These are phyloP conservation scores for Erucastrum elatum DNA, from an alignment of 345 rosid species.

Conservation along the genomic window DNA sequence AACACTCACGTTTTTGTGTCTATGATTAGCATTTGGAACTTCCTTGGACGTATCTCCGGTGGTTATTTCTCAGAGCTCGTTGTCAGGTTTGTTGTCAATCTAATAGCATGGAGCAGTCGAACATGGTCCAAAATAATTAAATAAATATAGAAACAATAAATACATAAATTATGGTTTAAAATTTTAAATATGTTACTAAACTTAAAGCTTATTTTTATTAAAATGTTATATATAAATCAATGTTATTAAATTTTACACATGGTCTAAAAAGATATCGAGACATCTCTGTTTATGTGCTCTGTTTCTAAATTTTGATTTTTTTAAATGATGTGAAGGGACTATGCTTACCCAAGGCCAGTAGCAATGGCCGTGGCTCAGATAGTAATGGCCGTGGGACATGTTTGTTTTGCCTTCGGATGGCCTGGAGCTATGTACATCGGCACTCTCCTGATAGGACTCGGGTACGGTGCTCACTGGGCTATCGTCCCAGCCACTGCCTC, in stretches of 20 bases:
- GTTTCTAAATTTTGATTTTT: constrained; percentile 15
- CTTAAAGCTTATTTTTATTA: background rate
- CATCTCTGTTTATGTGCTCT: background rate
- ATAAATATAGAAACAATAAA: background rate
- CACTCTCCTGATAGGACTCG: constrained; percentile 84
- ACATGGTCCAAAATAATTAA: no score
- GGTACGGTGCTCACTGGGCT: constrained; percentile 99
- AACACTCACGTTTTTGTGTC: constrained; percentile 87
- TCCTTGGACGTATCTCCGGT: constrained; percentile 92
- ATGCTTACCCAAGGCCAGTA: constrained; percentile 86
- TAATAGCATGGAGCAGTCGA: background rate
- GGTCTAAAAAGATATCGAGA: background rate
- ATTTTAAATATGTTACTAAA: background rate
- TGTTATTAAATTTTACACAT: background rate
- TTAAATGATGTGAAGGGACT: constrained; percentile 50
- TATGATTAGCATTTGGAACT: constrained; percentile 98
- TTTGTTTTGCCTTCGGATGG: constrained; percentile 92
- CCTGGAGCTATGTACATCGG: constrained; percentile 90
- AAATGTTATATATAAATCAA: no score
- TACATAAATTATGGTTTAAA: background rate
- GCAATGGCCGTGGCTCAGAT: constrained; percentile 85
- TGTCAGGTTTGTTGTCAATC: constrained; percentile 55
- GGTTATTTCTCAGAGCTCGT: constrained; percentile 94
- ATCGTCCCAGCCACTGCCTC: constrained; percentile 97
- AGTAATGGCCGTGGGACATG: constrained; percentile 84